Conservation (phyloP, 169 alveolate species). For the Cryptosporidium parvum region DNA sequence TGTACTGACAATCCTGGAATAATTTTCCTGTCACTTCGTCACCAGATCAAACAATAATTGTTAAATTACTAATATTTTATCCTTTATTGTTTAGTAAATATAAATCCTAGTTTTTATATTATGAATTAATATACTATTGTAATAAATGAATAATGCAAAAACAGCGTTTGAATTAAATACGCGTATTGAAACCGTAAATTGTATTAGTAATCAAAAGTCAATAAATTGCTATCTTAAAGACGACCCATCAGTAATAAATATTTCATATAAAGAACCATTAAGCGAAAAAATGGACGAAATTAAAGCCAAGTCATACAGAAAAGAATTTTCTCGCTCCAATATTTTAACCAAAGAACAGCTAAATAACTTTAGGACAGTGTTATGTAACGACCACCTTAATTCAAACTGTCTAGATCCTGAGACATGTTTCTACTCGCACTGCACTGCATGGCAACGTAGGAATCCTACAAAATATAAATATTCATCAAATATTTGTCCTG, state of each 20-base stretch:
- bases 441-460: conserved; percentile 75
- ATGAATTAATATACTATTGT: not conserved
- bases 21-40: conserved; percentile 37
- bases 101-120: conserved; percentile 9
- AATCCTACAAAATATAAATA: conserved; percentile 60
- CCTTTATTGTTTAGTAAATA: conserved; percentile 16
- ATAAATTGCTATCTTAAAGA: not conserved
- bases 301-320: not conserved
- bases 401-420: conserved; percentile 72
- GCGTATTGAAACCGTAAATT: not conserved
- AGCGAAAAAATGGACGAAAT: not conserved
- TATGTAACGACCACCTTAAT: conserved; percentile 64
- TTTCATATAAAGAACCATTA: not conserved
- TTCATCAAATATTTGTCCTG: conserved; percentile 54
- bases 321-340: not conserved
- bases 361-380: conserved; percentile 35
- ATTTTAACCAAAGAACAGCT: conserved; percentile 36
- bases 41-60: not conserved
- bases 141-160: conserved; percentile 6
- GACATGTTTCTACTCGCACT: conserved; percentile 64
- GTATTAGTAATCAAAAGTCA: not conserved
- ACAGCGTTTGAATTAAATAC: not conserved
- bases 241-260: not conserved
- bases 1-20: not conserved
- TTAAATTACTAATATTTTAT: not conserved